A percentile compares a stretch with the other conserved stretches of the same genome.
These are phyloP conservation scores for Leptographium procerum DNA, from an alignment of 2,329 filamentous ascomycete species.

Conservation along the genomic window DNA sequence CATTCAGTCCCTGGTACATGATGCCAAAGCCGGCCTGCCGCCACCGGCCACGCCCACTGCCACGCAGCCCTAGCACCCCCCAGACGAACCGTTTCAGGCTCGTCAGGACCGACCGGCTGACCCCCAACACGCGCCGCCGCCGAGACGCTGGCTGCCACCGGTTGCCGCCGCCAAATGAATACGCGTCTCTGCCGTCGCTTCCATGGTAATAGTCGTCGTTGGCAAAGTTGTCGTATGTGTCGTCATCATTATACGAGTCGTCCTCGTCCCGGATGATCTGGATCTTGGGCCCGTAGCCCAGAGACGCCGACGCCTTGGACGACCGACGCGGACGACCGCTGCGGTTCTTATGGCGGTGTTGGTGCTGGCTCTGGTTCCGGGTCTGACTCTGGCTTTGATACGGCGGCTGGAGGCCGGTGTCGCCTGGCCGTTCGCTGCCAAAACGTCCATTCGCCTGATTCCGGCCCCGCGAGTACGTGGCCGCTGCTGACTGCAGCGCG, in stretches of 20 bases:
- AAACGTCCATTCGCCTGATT: slow-evolving; percentile 10
- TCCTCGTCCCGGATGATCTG: slow-evolving; percentile 10
- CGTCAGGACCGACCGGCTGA: background rate
- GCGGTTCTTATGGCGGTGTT: background rate
- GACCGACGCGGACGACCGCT: background rate
- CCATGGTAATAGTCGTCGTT: slow-evolving; percentile 1
- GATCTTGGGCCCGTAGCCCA: slow-evolving; percentile 7
- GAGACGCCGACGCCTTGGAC: background rate
- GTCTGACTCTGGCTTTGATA: background rate
- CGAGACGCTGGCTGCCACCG: slow-evolving; percentile 11
- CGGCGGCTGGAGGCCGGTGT: background rate
- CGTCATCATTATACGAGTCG: slow-evolving; percentile 1
- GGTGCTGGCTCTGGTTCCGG: background rate
- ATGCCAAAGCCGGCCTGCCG: slow-evolving; percentile 16
- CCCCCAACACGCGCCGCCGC: background rate
- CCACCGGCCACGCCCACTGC: background rate
- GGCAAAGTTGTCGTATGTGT: background rate
- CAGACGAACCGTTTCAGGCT: background rate
- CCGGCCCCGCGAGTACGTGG: slow-evolving; percentile 16
- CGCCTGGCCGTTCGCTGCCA: background rate
- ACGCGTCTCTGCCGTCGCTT: background rate
- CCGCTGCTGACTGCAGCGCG: slow-evolving; percentile 15
- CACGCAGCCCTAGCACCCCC: slow-evolving; percentile 1
- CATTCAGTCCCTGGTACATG: background rate
- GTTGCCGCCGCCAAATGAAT: background rate